phyloP scores from a whole-genome alignment of 2,329 filamentous ascomycete species.

The Exophiala oligosperma region DNA sequence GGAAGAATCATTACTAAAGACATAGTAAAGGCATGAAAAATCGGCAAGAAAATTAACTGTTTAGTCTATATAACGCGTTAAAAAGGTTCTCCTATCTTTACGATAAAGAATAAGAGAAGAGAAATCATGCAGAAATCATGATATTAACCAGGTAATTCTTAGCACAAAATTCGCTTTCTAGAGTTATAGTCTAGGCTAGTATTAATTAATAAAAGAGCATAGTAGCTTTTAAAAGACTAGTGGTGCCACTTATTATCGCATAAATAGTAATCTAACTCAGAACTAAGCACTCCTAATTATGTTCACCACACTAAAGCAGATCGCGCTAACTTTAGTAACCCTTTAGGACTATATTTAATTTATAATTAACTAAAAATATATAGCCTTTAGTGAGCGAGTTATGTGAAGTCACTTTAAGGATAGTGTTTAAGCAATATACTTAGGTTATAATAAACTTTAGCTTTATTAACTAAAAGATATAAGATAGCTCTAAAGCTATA shows the following conservation, averaged over 20 bases:
- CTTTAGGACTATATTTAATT: neutral
- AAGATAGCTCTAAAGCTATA: slow-evolving; percentile 48
- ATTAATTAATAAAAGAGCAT: slow-evolving; percentile 53
- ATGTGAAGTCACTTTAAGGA: slow-evolving; percentile 36
- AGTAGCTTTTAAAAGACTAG: slow-evolving; percentile 61
- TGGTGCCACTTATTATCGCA: slow-evolving; percentile 59
- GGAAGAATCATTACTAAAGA: slow-evolving; percentile 49
- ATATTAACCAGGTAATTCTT: slow-evolving; percentile 16
- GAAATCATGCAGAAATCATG: neutral
- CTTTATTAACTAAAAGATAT: slow-evolving; percentile 46
- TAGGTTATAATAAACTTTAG: slow-evolving; percentile 49
- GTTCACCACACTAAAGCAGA: slow-evolving; percentile 46
- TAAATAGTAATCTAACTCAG: slow-evolving; percentile 42
- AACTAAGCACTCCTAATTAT: slow-evolving; percentile 48
- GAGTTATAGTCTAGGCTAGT: slow-evolving; percentile 23
- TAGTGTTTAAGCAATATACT: slow-evolving; percentile 39
- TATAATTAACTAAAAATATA: slow-evolving; percentile 39
- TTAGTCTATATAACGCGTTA: slow-evolving; percentile 34
- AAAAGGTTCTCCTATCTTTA: neutral
- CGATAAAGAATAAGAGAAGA: neutral
- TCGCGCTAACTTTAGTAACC: slow-evolving; percentile 12
- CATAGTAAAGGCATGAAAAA: slow-evolving; percentile 55
- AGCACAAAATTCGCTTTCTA: slow-evolving; percentile 19
- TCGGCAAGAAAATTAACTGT: slow-evolving; percentile 51
- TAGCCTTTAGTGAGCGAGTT: slow-evolving; percentile 29